Base-by-base conservation (phyloP, 192 early-diverging fungal species). In the Coemansia aciculifera region DNA sequence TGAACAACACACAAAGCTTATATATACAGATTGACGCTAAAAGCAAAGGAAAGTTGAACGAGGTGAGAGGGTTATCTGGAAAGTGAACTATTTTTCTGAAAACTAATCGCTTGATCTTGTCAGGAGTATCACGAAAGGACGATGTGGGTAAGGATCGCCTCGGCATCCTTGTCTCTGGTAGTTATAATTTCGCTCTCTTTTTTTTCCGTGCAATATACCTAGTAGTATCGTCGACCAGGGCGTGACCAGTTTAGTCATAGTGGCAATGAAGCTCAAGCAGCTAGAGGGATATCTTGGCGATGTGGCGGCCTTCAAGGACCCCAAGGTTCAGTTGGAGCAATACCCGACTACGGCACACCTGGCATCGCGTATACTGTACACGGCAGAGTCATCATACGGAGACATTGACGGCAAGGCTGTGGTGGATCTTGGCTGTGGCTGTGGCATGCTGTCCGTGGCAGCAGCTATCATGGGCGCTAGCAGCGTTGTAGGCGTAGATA, bases 321-420 rank as follows among this genome's bases (percentile, higher is more conserved):
- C 89, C 48, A 92, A 93, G 77, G 85, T 90, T 62, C 86, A 89
- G 63, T 83, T 89, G 44, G 92, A 93, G 71, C 92, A 93, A 64
- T 93, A 93, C 70, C 88, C 89, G 0, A 93, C 92, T 13, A 89
- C 90, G 0, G 80, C 92, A 39, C 90, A 91, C 66, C 73, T 93
- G 24, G 92, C 92, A 5, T 83, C 90, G 10, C 79, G 90, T 13
- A 89, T 93, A 78, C 71, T 92, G n/a, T 91, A 89, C 60, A 91
- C 90, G 0, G 91, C 91, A 3, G 88, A 91, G 62, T 81, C 84
- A 2, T 78, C 85, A 8, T 91, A 87, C 42, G 88, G 88, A 44
- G 91, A 93, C 67, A 91, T 93, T 72, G 86, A 87, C 40, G 86
- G 85, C 66, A 88, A 87, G 73, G 76, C 85, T 0, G 86, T 93